Conservation (phyloP, 2,329 filamentous ascomycete species). For the Xylariaceae sp. region DNA sequence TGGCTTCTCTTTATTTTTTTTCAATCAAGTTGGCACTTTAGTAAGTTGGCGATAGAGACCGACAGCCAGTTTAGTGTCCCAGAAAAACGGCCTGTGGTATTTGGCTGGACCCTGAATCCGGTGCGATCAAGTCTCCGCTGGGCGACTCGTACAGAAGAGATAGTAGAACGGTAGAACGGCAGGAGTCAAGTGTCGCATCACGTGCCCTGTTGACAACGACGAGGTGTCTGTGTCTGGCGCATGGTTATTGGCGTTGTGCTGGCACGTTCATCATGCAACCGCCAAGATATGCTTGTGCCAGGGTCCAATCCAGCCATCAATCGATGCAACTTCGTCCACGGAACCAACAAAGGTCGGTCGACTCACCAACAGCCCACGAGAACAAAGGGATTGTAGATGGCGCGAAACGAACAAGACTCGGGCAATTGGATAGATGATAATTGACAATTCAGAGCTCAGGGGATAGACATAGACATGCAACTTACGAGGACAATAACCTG, state of each 20-base stretch:
- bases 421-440: too few relatives aligned
- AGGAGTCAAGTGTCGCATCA: constrained; percentile 1
- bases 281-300: constrained; percentile 5
- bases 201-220: constrained; percentile 4
- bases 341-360: constrained; percentile 6
- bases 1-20: too few relatives aligned
- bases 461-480: constrained; percentile 21
- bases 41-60: background rate
- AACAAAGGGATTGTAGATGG: constrained; percentile 11
- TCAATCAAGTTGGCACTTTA: too few relatives aligned
- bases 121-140: background rate
- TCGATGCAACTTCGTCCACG: constrained; percentile 8
- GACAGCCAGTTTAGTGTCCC: background rate
- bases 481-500: constrained; percentile 72
- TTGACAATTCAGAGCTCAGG: background rate
- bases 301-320: constrained; percentile 3
- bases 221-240: constrained; percentile 14
- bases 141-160: background rate
- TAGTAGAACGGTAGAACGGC: background rate
- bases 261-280: constrained; percentile 7
- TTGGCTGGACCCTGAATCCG: background rate
- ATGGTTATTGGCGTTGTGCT: constrained; percentile 16
- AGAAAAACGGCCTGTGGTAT: background rate
- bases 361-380: constrained; percentile 1
- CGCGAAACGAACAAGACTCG: too few relatives aligned